A percentile compares a stretch with the other conserved stretches of the same genome.
phyloP scores from a whole-genome alignment of 345 rosid genomes.

The Adansonia digitata region DNA sequence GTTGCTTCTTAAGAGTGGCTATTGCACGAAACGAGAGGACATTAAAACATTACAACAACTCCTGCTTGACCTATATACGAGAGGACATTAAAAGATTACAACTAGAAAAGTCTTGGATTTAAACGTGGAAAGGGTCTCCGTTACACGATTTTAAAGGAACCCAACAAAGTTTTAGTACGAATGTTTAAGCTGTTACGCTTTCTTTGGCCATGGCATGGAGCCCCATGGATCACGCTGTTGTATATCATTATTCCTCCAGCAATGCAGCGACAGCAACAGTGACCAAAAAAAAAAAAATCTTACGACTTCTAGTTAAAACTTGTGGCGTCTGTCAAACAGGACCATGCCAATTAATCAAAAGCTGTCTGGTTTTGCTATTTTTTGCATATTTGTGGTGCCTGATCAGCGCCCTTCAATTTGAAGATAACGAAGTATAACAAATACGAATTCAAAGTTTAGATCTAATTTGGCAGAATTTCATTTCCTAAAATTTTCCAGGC shows the following conservation, averaged over 20 bases:
- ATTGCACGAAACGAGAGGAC: too few species aligned
- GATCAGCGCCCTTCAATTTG: not conserved
- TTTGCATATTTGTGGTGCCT: conserved; percentile 12
- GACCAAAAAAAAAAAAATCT: conserved; percentile 5
- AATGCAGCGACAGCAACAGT: conserved; percentile 7
- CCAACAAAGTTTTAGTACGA: conserved; percentile 10
- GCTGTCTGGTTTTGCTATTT: not conserved
- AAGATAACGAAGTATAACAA: conserved; percentile 21
- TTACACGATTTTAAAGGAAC: not conserved
- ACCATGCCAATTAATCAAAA: not conserved
- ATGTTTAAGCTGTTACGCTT: conserved; percentile 4
- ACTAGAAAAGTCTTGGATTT: not conserved
- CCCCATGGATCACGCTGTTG: not conserved
- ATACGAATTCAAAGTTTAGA: not conserved
- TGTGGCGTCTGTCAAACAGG: conserved; percentile 10
- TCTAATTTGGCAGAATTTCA: conserved; percentile 10
- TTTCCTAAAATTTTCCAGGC: conserved; percentile 20
- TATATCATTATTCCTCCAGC: conserved; percentile 4
- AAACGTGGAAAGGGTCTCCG: not conserved
- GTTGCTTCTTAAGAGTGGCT: too few species aligned
- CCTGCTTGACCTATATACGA: too few species aligned
- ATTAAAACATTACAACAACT: too few species aligned
- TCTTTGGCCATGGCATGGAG: not conserved
- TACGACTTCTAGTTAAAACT: conserved; percentile 8
- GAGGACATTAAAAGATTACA: too few species aligned